Evolutionary conservation across 2,329 filamentous ascomycete genomes (phyloP).

Genomic region (Bipolaris bicolor): DNA sequence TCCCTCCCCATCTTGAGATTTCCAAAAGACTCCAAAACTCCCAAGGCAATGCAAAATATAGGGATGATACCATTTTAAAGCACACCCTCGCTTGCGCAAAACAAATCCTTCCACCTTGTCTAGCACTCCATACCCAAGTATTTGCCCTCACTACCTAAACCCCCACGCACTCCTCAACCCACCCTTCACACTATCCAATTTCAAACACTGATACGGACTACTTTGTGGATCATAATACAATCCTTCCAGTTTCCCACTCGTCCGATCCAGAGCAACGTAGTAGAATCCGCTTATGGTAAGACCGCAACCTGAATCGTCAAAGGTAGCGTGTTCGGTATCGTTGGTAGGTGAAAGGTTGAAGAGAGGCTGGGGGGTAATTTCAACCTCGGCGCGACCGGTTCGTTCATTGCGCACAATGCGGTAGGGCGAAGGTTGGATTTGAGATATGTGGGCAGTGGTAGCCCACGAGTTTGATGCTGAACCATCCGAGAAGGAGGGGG

Average conservation of each 20-base stretch:
- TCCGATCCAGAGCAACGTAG: conserved; percentile 57
- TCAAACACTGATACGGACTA: conserved; percentile 60
- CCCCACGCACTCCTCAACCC: conserved; percentile 49
- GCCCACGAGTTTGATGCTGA: conserved; percentile 8
- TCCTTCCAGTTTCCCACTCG: conserved; percentile 57
- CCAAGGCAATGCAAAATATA: not conserved
- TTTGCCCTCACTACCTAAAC: conserved; percentile 40
- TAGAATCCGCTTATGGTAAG: conserved; percentile 63
- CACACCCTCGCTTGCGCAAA: not conserved
- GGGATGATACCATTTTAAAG: not conserved
- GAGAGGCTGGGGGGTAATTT: conserved; percentile 16
- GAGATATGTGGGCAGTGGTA: conserved; percentile 10
- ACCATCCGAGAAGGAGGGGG: conserved; percentile 8
- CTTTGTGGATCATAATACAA: conserved; percentile 63
- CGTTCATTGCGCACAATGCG: conserved; percentile 23
- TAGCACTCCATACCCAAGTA: not conserved
- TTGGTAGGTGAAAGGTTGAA: not conserved
- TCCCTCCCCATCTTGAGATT: not conserved
- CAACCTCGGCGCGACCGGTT: conserved; percentile 22
- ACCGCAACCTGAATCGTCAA: conserved; percentile 50
- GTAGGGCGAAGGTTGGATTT: conserved; percentile 20
- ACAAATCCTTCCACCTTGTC: conserved; percentile 1
- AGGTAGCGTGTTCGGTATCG: conserved; percentile 32
- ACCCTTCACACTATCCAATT: conserved; percentile 47
- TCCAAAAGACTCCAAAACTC: not conserved